A percentile compares a stretch with the other conserved stretches of the same genome.
Conservation (phyloP, 176 grass and related monocot genomes). For the Oryza meridionalis region DNA sequence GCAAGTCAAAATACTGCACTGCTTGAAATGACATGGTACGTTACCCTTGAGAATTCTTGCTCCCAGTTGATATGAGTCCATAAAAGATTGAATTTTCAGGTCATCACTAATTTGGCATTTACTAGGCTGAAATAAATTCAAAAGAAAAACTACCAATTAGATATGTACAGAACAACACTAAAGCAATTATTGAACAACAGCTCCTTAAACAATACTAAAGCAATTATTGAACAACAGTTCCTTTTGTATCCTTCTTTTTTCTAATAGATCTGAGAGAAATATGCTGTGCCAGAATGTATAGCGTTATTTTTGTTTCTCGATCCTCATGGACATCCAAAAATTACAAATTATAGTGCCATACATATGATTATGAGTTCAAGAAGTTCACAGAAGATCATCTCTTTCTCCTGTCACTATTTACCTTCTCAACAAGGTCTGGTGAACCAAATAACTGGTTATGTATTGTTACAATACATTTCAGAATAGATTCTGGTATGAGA, state of each 20-base stretch:
- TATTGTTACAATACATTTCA: constrained; percentile 64
- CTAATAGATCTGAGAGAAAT: background rate
- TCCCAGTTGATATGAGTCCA: constrained; percentile 81
- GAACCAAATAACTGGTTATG: constrained; percentile 90
- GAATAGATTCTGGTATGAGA: constrained; percentile 63
- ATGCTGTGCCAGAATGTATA: background rate
- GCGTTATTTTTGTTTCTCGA: constrained; percentile 17
- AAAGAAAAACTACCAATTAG: constrained; percentile 38
- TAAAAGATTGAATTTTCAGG: constrained; percentile 72
- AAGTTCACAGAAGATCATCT: constrained; percentile 10
- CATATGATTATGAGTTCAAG: background rate
- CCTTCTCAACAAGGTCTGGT: constrained; percentile 74
- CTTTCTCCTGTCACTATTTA: constrained; percentile 42
- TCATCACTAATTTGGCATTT: constrained; percentile 58
- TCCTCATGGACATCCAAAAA: background rate
- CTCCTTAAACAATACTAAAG: background rate
- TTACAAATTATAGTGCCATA: background rate
- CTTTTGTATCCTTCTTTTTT: background rate
- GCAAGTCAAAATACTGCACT: constrained; percentile 18
- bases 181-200: background rate
- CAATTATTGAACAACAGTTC: background rate
- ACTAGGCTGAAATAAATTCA: constrained; percentile 53
- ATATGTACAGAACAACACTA: constrained; percentile 20
- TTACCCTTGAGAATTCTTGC: constrained; percentile 81
- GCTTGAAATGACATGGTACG: constrained; percentile 33